Evolutionary conservation across 169 alveolate species (phyloP), one percentile per base, ranked within the genome.

Genomic region (Plasmodium gonderi): DNA sequence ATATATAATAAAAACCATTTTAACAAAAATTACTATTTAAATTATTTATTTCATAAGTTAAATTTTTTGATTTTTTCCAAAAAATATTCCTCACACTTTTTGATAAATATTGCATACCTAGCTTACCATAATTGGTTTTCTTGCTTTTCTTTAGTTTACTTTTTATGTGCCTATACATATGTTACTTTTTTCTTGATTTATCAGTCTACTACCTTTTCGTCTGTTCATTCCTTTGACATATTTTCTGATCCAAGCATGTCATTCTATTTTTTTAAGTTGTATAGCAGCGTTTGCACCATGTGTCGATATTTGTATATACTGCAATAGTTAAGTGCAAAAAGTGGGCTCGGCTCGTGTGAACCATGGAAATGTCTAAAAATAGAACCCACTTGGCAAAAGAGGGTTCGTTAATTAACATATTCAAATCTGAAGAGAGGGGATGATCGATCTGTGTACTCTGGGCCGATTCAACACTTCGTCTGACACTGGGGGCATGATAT

Each of bases 1-100:
- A 85, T 85, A 17, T 85, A 74, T 60, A 85, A 75, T 31, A 85
- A 85, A 65, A 51, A 85, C 17, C 64, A 74, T 77, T 85, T 85
- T n/a, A 85, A 40, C 12, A 51, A n/a, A 42, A 74, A 40, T 45
- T 60, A 42, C 47, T 51, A 40, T 44, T 74, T 85, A 29, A 74
- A 77, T 33, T 85, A 42, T 75, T 8, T 85, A n/a, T 85, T 36
- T 31, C 67, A 49, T 38, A 76, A 85, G 17, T 36, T 85, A 65
- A 47, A 40, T 54, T 85, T 8, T 38, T 26, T 85, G 3, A 9
- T 74, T 74, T 74, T 36, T 12, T 51, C 76, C 3, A 85, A 47
- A 64, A 85, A 44, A 64, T 14, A 40, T 9, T 8, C 36, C 9
- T 49, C 29, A 12, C 29, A 47, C 17, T 85, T 60, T 54, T 7